Conservation (phyloP, 306 rosid species). For the Dalbergia oliveri region DNA sequence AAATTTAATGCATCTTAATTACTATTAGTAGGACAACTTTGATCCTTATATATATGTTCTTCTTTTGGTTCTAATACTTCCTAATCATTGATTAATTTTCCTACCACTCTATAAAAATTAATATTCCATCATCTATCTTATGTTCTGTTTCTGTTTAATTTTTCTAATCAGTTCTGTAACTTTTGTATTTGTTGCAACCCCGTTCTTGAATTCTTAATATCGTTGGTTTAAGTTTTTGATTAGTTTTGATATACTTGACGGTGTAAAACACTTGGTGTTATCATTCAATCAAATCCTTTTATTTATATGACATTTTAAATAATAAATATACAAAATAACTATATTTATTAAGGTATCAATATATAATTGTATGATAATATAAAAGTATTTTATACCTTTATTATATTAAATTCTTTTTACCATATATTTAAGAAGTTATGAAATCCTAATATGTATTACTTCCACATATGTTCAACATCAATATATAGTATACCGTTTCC, state of each 20-base stretch:
- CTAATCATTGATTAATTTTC: neutral
- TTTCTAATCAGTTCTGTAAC: neutral
- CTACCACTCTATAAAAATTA: neutral
- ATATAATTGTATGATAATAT: no score
- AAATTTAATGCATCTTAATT: neutral
- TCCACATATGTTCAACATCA: no score
- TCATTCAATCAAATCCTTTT: no score
- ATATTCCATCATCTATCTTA: neutral
- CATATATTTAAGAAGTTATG: no score
- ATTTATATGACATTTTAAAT: no score
- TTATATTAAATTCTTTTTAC: no score
- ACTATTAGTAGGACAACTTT: neutral
- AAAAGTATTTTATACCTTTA: no score
- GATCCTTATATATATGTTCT: neutral
- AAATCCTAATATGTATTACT: no score
- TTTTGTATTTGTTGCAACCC: neutral
- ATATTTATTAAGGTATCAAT: no score
- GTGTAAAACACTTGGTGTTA: no score
- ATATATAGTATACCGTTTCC: no score
- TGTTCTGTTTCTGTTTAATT: neutral
- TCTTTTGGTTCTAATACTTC: neutral
- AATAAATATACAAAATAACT: no score
- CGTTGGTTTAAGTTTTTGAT: neutral
- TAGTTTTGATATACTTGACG: neutral
- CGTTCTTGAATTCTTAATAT: neutral